Base-by-base conservation (phyloP, 225 moss, liverwort and hornwort genomes). In the Physcomitrium patens region DNA sequence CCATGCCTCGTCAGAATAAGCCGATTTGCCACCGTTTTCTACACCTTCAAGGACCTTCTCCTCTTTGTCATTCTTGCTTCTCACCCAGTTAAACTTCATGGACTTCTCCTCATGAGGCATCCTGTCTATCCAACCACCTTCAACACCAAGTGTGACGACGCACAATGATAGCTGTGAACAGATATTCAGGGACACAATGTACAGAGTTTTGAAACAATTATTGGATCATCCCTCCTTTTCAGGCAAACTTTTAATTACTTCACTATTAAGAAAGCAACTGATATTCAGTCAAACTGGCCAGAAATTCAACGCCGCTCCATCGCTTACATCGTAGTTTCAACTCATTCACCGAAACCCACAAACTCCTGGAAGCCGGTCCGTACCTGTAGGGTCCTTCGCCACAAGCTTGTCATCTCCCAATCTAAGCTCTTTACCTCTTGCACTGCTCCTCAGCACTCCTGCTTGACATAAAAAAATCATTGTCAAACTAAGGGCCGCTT, bases 41-140 rank as follows among this genome's bases (percentile, higher is more conserved):
- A 96, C 77, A 65, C 96, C 96, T 22, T 96, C 96, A 52, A 96
- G 61, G 8, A 77, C 83, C 74, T 76, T 83, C 78, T 77, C 79
- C 50, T 84, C 86, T 48, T 73, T 81, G 18, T 77, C 79, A 45
- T 84, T 84, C 42, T 73, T 81, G 18, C 46, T 19, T 42, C 23
- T 19, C 48, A 46, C 74, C 28, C 26, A 45, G 16, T 68, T 63
- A 8, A 60, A 73, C 60, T 76, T 81, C n/a, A 69, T 60, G 7
- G 14, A 60, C 70, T 77, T 79, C 54, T 49, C 18, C 3, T 57
- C 69, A 13, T 56, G 67, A 48, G 26, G 79, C 87, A 87, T 87
- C 56, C 65, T 74, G 66, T 12, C 17, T 53, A 57, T 20, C 17
- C 27, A 59, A 15, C 13, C 64, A 72, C 37, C 44, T 19, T 66